Percentiles rank a stretch among this genome's conserved stretches.
Evolutionary conservation across 148 eudicot species (phyloP).

Genomic region (Hydrangea macrophylla): DNA sequence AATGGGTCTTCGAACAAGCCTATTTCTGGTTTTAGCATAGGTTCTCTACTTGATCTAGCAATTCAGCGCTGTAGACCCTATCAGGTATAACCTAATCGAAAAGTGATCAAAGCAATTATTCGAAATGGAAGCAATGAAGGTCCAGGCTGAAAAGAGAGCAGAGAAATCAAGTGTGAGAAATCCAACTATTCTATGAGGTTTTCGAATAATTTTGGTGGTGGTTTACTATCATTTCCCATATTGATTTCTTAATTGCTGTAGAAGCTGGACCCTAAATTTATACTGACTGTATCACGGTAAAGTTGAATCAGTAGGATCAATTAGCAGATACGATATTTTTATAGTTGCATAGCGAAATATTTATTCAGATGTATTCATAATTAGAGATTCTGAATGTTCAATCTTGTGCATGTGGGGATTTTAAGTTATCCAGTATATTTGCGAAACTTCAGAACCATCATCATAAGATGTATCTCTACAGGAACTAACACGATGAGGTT

Average conservation of each 20-base stretch:
- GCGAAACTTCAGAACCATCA: neutral
- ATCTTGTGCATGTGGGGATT: neutral
- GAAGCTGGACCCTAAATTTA: neutral
- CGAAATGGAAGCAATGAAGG: constrained; percentile 7
- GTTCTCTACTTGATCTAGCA: neutral
- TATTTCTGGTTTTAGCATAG: neutral
- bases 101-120: neutral
- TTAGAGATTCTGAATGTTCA: neutral
- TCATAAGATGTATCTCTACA: neutral
- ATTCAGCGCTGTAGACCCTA: neutral
- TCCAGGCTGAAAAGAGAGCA: neutral
- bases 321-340: neutral
- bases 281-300: neutral
- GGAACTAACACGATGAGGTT: neutral
- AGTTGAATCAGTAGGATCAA: constrained; percentile 9
- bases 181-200: neutral
- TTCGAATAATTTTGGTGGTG: neutral
- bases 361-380: neutral
- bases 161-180: constrained; percentile 6
- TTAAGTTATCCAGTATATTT: neutral
- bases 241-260: neutral
- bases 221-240: neutral
- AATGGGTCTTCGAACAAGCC: neutral
- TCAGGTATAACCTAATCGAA: neutral
- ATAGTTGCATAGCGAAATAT: constrained; percentile 9